A percentile compares a stretch with the other conserved stretches of the same genome.
phyloP scores from a whole-genome alignment of 192 early-diverging fungal genomes.

The Linnemannia elongata region DNA sequence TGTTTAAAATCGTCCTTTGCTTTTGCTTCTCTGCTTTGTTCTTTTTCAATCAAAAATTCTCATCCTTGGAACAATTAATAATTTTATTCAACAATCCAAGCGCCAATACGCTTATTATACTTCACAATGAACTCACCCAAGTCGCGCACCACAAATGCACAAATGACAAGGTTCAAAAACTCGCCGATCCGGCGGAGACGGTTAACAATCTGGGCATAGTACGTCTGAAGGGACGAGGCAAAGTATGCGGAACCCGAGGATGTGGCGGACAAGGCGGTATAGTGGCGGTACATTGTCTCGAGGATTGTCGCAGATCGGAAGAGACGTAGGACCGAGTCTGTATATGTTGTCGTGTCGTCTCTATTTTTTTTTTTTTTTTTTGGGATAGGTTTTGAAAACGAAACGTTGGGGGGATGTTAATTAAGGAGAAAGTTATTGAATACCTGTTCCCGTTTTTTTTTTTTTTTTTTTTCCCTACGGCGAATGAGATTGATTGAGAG shows the following conservation, averaged over 20 bases:
- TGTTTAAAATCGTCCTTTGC: neutral
- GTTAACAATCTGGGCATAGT: constrained; percentile 36
- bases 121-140: constrained; percentile 52
- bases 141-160: constrained; percentile 61
- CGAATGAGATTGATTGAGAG: neutral
- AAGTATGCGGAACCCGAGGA: neutral
- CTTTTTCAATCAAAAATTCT: neutral
- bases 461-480: no score
- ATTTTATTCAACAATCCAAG: constrained; percentile 35
- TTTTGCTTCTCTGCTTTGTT: neutral
- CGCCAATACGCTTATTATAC: constrained; percentile 56
- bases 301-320: constrained; percentile 43
- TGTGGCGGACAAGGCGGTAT: constrained; percentile 2
- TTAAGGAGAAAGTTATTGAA: neutral
- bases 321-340: constrained; percentile 26
- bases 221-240: constrained; percentile 21
- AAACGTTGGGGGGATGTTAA: neutral
- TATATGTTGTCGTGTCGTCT: constrained; percentile 37
- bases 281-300: constrained; percentile 42
- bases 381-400: neutral
- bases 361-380: neutral
- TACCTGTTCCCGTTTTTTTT: no score
- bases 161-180: constrained; percentile 55
- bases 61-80: neutral
- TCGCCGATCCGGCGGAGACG: constrained; percentile 52